These are phyloP conservation scores for Candida multigemmis DNA, from an alignment of 805 yeast species.

Conservation along the genomic window DNA sequence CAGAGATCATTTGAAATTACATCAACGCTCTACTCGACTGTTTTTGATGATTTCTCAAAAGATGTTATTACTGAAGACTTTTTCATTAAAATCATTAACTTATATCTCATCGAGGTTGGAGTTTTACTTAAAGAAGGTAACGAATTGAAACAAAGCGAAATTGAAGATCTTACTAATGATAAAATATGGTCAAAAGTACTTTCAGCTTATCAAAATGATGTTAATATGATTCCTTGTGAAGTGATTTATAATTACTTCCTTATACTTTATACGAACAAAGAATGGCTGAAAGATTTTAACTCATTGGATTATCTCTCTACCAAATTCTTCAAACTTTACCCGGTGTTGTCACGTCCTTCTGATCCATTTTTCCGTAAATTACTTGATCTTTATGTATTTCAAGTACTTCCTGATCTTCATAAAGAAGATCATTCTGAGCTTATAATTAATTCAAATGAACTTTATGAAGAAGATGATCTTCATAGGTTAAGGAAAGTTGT, in stretches of 20 bases:
- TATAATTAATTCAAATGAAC: conserved; percentile 14
- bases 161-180: conserved; percentile 8
- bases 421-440: conserved; percentile 16
- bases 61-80: conserved; percentile 16
- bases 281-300: conserved; percentile 4
- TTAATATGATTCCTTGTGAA: conserved; percentile 19
- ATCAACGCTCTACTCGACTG: conserved; percentile 10
- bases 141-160: conserved; percentile 6
- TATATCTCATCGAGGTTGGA: conserved; percentile 29
- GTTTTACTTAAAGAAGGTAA: conserved; percentile 4
- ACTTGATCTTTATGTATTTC: conserved; percentile 23
- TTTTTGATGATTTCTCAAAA: conserved; percentile 11
- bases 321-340: conserved; percentile 6
- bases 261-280: conserved; percentile 16
- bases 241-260: conserved; percentile 22
- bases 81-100: conserved; percentile 23
- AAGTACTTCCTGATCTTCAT: conserved; percentile 22
- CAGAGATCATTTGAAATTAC: conserved; percentile 20
- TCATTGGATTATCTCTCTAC: conserved; percentile 1
- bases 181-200: conserved; percentile 9
- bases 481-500: conserved; percentile 4
- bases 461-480: conserved; percentile 6
- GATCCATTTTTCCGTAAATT: conserved; percentile 13
- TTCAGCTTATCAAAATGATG: conserved; percentile 10
- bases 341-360: conserved; percentile 4